These are phyloP conservation scores for Aspergillus haitiensis DNA, from an alignment of 495 filamentous ascomycete genomes.

Conservation along the genomic window DNA sequence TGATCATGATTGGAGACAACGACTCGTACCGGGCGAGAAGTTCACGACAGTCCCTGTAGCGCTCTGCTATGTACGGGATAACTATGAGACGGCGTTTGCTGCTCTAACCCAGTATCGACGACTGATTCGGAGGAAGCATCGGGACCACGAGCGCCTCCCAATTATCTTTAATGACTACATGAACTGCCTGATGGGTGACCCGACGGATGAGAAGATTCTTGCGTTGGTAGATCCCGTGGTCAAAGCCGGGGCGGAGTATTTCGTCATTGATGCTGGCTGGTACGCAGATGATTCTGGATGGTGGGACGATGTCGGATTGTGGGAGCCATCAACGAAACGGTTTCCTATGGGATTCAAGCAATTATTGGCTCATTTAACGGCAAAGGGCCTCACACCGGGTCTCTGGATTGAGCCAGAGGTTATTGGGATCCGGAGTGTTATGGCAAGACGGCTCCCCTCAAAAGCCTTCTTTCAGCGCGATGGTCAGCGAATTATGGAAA, in stretches of 20 bases:
- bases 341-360: conserved; percentile 26
- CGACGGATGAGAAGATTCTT: conserved; percentile 28
- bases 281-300: conserved; percentile 31
- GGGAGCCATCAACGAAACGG: conserved; percentile 31
- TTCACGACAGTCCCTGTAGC: conserved; percentile 26
- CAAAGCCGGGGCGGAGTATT: conserved; percentile 25
- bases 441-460: conserved; percentile 17
- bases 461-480: conserved; percentile 28
- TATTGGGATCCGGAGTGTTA: conserved; percentile 24
- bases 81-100: conserved; percentile 23
- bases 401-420: conserved; percentile 33
- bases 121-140: conserved; percentile 18
- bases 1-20: conserved; percentile 24
- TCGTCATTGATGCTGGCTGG: conserved; percentile 33
- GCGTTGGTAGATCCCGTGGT: conserved; percentile 24
- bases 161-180: conserved; percentile 36
- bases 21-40: conserved; percentile 12
- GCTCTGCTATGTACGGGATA: conserved; percentile 11
- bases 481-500: conserved; percentile 22
- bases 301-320: conserved; percentile 32
- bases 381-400: conserved; percentile 24
- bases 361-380: conserved; percentile 11
- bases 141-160: conserved; percentile 20
- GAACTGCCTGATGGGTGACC: conserved; percentile 35
- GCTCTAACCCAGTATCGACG: conserved; percentile 26